phyloP scores from a whole-genome alignment of 1,139 yeast species.

The Debaryomycetaceae sp. region DNA sequence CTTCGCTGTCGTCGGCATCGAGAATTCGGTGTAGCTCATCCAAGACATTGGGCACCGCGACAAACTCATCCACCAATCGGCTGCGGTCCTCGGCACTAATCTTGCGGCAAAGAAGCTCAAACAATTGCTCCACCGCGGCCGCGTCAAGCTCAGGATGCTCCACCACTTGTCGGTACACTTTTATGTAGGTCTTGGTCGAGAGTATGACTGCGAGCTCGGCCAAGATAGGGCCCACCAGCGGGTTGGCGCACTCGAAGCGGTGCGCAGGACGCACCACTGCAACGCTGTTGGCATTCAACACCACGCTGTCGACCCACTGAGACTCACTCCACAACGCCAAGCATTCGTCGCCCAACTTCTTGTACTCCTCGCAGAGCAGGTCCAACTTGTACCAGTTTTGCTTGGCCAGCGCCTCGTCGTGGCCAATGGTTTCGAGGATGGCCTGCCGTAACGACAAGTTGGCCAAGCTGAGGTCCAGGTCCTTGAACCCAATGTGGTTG shows the following conservation, averaged over 20 bases:
- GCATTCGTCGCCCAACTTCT: slow-evolving; percentile 54
- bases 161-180: slow-evolving; percentile 17
- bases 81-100: slow-evolving; percentile 21
- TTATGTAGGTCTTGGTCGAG: slow-evolving; percentile 25
- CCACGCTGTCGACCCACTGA: slow-evolving; percentile 10
- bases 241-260: slow-evolving; percentile 22
- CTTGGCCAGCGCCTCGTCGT: slow-evolving; percentile 11
- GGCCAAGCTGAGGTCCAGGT: slow-evolving; percentile 6
- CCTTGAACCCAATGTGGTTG: slow-evolving; percentile 18
- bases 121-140: slow-evolving; percentile 18
- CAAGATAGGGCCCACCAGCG: slow-evolving; percentile 16
- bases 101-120: slow-evolving; percentile 20
- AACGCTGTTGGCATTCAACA: slow-evolving; percentile 32
- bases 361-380: slow-evolving; percentile 63
- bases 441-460: slow-evolving; percentile 14
- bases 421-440: slow-evolving; percentile 20
- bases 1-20: slow-evolving; percentile 12
- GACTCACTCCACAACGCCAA: slow-evolving; percentile 14
- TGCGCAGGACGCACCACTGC: slow-evolving; percentile 32
- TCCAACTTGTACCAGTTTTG: slow-evolving; percentile 54
- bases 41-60: slow-evolving; percentile 22
- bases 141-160: slow-evolving; percentile 13
- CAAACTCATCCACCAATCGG: slow-evolving; percentile 18
- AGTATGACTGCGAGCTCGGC: slow-evolving; percentile 18
- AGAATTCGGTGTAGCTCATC: slow-evolving; percentile 23